These are phyloP conservation scores for Zanthoxylum bungeanum DNA, from an alignment of 345 rosid species.

Conservation along the genomic window DNA sequence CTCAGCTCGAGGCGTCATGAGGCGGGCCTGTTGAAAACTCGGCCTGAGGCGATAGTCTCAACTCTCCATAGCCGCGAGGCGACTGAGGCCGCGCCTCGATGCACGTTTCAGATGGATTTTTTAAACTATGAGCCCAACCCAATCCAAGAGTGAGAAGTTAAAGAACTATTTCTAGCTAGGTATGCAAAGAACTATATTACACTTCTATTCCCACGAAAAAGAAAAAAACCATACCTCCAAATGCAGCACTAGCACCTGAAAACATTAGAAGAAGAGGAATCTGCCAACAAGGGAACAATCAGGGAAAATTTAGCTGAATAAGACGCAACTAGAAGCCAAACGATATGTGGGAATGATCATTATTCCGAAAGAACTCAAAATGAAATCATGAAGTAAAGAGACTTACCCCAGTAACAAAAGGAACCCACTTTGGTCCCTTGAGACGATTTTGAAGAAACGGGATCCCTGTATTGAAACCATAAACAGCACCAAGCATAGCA, in stretches of 20 bases:
- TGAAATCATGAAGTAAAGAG: background rate
- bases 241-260: constrained; percentile 75
- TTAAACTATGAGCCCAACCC: too few relatives aligned
- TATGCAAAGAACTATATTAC: background rate
- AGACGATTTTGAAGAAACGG: constrained; percentile 63
- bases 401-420: constrained; percentile 62
- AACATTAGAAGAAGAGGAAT: constrained; percentile 70
- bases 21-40: too few relatives aligned
- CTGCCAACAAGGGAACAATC: constrained; percentile 34
- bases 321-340: too few relatives aligned
- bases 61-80: too few relatives aligned
- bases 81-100: too few relatives aligned
- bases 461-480: constrained; percentile 79
- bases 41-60: too few relatives aligned
- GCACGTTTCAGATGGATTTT: too few relatives aligned
- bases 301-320: background rate
- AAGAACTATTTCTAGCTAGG: background rate
- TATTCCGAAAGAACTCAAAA: background rate
- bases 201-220: background rate
- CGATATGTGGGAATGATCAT: background rate
- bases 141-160: background rate
- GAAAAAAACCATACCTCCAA: constrained; percentile 74
- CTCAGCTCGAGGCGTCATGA: too few relatives aligned
- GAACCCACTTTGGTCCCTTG: constrained; percentile 82
- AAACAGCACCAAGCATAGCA: constrained; percentile 79